Evolutionary conservation across 139 green algal genomes (phyloP), one percentile per base, ranked within the genome.

Genomic region (Mesotaenium endlicherianum): DNA sequence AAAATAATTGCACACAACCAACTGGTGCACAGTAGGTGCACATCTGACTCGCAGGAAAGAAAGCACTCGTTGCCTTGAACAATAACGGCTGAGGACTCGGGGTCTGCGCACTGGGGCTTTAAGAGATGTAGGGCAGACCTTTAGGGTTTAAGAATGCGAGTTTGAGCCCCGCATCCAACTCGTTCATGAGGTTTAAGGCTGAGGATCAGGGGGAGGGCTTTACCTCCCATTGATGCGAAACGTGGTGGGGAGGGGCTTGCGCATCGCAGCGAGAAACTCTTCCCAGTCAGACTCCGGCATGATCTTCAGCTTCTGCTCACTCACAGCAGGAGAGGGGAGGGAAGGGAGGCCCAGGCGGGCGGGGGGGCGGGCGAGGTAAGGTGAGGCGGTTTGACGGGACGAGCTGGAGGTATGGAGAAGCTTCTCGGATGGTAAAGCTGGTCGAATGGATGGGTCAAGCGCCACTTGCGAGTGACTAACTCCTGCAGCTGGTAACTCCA

Each of bases 161-260:
- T 38, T 69, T 11, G 8, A 11, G 40, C 42, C 47, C 16, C 43
- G 47, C 43, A 69, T 26, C 8, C 42, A 8, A 80, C 8, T 11
- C 11, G 42, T 14, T 11, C 71, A 14, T 39, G 67, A 14, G 14
- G 67, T 8, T 14, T 11, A 74, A 14, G 11, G 67, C 43, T 80
- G 47, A 17, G 20, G 67, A 72, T 31, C 20, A 75, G 50, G 50
- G 20, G 20, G 26, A 34, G 50, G 26, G 74, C 11, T 34, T 59
- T 26, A 86, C 80, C 75, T 91, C 81, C 95, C 96, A 85, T 99
- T 99, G 88, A 99, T 98, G 74, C 96, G 92, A 88, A 99, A 99
- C 1, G 94, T 97, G 39, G 94, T 93, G 17, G 96, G 96, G 82
- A 99, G 90, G 42, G 90, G 93, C 38, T 53, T 91, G 40, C 89